A percentile compares a stretch with the other conserved stretches of the same genome.
phyloP scores from a whole-genome alignment of 2,329 filamentous ascomycete genomes.

The Xylariaceae sp. region DNA sequence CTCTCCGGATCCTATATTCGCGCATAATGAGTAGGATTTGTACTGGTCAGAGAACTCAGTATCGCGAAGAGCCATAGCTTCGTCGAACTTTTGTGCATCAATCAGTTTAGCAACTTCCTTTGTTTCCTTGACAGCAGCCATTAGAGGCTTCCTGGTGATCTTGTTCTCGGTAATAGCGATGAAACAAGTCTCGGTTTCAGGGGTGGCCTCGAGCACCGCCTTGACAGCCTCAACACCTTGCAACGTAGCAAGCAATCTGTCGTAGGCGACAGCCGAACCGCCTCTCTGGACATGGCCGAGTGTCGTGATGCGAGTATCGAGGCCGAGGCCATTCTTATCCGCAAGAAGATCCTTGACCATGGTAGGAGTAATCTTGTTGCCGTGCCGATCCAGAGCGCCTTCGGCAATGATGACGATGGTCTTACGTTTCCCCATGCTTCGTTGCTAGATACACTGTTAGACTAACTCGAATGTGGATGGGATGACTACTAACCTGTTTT shows the following conservation, averaged over 20 bases:
- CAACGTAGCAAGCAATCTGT: slow-evolving; percentile 85
- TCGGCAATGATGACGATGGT: slow-evolving; percentile 98
- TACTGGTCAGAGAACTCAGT: slow-evolving; percentile 93
- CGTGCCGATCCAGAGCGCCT: slow-evolving; percentile 77
- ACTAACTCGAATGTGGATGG: neutral
- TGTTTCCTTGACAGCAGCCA: slow-evolving; percentile 83
- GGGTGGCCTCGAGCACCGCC: slow-evolving; percentile 81
- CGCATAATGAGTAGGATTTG: slow-evolving; percentile 84
- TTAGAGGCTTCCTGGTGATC: slow-evolving; percentile 81
- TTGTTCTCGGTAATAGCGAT: slow-evolving; percentile 98
- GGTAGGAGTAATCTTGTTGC: slow-evolving; percentile 74
- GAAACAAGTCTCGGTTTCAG: slow-evolving; percentile 85
- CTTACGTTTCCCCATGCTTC: slow-evolving; percentile 84
- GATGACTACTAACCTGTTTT: slow-evolving; percentile 49
- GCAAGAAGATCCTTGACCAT: slow-evolving; percentile 88
- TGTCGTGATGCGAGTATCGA: slow-evolving; percentile 92
- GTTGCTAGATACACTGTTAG: slow-evolving; percentile 54
- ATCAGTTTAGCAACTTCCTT: slow-evolving; percentile 80
- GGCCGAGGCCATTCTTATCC: slow-evolving; percentile 63
- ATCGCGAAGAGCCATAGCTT: slow-evolving; percentile 82
- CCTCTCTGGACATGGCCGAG: slow-evolving; percentile 96
- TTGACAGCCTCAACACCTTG: slow-evolving; percentile 94
- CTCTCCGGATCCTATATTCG: slow-evolving; percentile 67
- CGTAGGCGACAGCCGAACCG: slow-evolving; percentile 86
- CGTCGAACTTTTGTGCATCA: slow-evolving; percentile 75